phyloP scores from a whole-genome alignment of 179 eudicot genomes.

The Amaranthus tricolor region DNA sequence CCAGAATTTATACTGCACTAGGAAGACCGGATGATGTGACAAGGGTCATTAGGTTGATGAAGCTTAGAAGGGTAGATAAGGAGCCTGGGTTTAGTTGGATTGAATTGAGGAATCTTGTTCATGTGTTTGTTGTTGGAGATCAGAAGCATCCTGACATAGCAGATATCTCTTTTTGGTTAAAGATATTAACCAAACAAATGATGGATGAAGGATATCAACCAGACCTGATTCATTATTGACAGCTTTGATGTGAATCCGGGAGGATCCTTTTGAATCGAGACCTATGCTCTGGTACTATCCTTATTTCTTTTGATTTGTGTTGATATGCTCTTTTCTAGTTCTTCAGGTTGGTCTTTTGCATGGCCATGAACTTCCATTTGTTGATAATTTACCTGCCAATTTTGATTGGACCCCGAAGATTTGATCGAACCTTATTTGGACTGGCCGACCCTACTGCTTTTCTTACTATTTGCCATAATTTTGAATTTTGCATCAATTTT shows the following conservation, averaged over 20 bases:
- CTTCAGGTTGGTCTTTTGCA: no score
- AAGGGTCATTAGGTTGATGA: slow-evolving; percentile 59
- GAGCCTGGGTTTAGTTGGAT: slow-evolving; percentile 82
- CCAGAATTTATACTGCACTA: slow-evolving; percentile 56
- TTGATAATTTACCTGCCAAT: no score
- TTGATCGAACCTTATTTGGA: no score
- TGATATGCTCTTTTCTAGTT: no score
- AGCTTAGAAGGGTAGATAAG: slow-evolving; percentile 49
- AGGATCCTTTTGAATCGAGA: slow-evolving; percentile 5
- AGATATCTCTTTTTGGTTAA: slow-evolving; percentile 34
- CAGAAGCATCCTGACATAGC: slow-evolving; percentile 51
- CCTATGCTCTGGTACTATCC: slow-evolving; percentile 18
- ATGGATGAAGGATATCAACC: slow-evolving; percentile 50
- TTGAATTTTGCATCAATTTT: no score
- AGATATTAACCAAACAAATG: slow-evolving; percentile 47
- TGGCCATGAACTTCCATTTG: no score
- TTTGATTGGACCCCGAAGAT: no score
- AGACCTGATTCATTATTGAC: slow-evolving; percentile 29
- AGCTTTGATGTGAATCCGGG: slow-evolving; percentile 7
- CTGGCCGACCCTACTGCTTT: no score
- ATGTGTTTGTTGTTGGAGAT: slow-evolving; percentile 71
- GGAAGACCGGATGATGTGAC: slow-evolving; percentile 55
- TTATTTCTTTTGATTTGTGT: not conserved
- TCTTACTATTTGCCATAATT: no score
- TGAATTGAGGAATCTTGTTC: slow-evolving; percentile 54